Conservation (phyloP, 1,284 basidiomycete genomes). For the Sutorius eximius region DNA sequence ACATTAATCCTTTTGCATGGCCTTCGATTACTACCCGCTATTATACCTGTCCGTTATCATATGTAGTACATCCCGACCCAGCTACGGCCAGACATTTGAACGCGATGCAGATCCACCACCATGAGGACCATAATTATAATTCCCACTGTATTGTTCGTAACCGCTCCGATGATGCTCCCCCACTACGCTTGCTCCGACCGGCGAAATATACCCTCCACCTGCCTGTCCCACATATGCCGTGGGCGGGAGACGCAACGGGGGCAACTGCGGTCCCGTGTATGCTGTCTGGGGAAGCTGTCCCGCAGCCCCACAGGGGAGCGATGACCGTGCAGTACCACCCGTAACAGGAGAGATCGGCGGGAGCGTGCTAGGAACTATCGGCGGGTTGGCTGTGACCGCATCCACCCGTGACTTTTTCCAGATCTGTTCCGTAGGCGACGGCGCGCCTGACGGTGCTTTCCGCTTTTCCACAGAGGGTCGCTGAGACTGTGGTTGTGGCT, state of each 20-base stretch:
- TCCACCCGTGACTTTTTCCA: conserved; percentile 73
- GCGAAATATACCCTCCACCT: conserved; percentile 28
- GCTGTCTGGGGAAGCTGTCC: conserved; percentile 21
- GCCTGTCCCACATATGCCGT: conserved; percentile 21
- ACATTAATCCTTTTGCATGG: background rate
- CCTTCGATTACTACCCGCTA: conserved; percentile 13
- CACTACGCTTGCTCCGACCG: conserved; percentile 8
- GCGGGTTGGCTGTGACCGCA: conserved; percentile 15
- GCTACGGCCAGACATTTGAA: conserved; percentile 32
- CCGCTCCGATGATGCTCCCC: conserved; percentile 25
- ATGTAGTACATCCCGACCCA: background rate
- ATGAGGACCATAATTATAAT: conserved; percentile 25
- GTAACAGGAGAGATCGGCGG: conserved; percentile 23
- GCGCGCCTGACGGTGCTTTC: conserved; percentile 50
- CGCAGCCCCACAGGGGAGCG: conserved; percentile 16
- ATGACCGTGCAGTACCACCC: conserved; percentile 11
- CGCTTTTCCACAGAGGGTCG: conserved; percentile 48
- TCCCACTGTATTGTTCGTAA: conserved; percentile 31
- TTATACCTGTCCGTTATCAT: conserved; percentile 18
- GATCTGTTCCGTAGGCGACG: conserved; percentile 59
- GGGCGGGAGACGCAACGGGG: conserved; percentile 31
- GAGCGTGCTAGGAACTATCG: conserved; percentile 13
- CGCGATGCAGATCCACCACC: conserved; percentile 26
- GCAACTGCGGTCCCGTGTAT: conserved; percentile 28
- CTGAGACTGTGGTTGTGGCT: conserved; percentile 22